These are phyloP conservation scores for Blastomyces percursus DNA, from an alignment of 2,329 filamentous ascomycete genomes.

Conservation along the genomic window DNA sequence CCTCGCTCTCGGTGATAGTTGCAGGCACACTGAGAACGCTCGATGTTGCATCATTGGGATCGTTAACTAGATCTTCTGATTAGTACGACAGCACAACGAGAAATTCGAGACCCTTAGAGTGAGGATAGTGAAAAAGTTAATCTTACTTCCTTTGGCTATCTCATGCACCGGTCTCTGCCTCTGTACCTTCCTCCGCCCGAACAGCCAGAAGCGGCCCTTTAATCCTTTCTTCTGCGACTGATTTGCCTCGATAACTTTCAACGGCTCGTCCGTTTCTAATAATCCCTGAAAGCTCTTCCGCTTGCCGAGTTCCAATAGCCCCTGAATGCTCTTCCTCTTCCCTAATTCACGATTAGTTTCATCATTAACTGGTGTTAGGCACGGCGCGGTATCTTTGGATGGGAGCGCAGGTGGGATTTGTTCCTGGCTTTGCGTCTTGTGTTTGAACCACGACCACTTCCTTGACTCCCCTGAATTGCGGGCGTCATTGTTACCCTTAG, in stretches of 20 bases:
- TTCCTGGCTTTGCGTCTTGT: slow-evolving; percentile 21
- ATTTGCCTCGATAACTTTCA: background rate
- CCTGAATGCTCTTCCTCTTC: background rate
- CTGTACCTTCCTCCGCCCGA: slow-evolving; percentile 41
- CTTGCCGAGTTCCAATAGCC: background rate
- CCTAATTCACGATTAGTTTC: background rate
- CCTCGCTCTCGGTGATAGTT: background rate
- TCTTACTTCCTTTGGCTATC: slow-evolving; percentile 32
- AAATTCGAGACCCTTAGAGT: background rate
- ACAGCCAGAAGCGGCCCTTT: slow-evolving; percentile 41
- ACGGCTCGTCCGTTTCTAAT: background rate
- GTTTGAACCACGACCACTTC: slow-evolving; percentile 40
- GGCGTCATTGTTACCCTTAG: slow-evolving; percentile 19
- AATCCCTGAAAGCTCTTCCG: background rate
- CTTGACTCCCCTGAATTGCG: slow-evolving; percentile 23
- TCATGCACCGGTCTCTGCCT: slow-evolving; percentile 21
- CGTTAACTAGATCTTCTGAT: slow-evolving; percentile 11
- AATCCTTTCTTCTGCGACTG: slow-evolving; percentile 19
- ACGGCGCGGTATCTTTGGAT: slow-evolving; percentile 18
- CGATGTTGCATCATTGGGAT: slow-evolving; percentile 14
- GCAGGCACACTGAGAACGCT: slow-evolving; percentile 12
- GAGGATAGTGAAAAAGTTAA: background rate
- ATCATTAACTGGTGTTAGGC: slow-evolving; percentile 13
- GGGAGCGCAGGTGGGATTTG: slow-evolving; percentile 16
- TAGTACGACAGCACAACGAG: background rate